phyloP scores from a whole-genome alignment of 352 stramenopile genomes.

The Blastocystis sp. region DNA sequence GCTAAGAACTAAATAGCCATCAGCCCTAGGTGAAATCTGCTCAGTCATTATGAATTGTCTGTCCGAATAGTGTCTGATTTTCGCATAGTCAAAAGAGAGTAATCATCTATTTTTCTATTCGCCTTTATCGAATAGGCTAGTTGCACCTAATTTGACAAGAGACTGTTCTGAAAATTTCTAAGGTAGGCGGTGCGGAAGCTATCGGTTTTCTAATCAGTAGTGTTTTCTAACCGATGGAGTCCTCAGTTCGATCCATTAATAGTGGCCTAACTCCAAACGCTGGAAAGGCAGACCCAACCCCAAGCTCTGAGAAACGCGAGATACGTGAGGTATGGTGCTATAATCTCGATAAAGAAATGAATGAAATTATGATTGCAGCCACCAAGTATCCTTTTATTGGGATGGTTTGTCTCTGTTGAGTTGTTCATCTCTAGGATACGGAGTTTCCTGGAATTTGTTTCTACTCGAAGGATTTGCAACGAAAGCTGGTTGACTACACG shows the following conservation, averaged over 20 bases:
- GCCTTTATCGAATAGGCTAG: not conserved
- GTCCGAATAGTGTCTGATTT: too few relatives aligned
- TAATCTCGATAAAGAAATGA: constrained; percentile 60
- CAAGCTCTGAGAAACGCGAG: not conserved
- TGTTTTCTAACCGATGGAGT: not conserved
- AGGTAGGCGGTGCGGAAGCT: not conserved
- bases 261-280: constrained; percentile 11
- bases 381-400: constrained; percentile 37
- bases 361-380: constrained; percentile 39
- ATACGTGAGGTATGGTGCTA: constrained; percentile 52
- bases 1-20: constrained; percentile 75
- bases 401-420: not conserved
- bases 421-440: constrained; percentile 4
- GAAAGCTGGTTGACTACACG: constrained; percentile 24
- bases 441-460: constrained; percentile 58
- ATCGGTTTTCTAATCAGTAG: not conserved
- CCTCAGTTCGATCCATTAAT: not conserved
- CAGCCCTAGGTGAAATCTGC: not conserved
- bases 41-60: too few relatives aligned
- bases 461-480: constrained; percentile 32
- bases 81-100: not conserved
- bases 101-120: too few relatives aligned
- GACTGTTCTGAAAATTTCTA: not conserved
- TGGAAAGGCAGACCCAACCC: not conserved
- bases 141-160: not conserved